Evolutionary conservation across 371 early-diverging fungal species (phyloP), one percentile per base, ranked within the genome.

Genomic region (Dinochytrium kinnereticum): DNA sequence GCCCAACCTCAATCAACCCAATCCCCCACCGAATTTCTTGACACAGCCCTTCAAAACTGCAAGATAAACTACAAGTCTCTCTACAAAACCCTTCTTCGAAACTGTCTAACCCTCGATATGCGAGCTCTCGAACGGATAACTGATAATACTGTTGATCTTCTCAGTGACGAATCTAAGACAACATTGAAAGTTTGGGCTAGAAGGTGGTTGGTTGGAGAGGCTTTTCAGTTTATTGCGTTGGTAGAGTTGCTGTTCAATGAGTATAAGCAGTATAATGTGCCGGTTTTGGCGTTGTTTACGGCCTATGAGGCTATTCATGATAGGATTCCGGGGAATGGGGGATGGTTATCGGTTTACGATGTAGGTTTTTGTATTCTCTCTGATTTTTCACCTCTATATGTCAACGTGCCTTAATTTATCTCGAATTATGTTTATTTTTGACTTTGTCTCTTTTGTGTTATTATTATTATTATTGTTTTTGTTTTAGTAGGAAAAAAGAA

Each of bases 201-300:
- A 1, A 65, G 49, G 57, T 86, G 86, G 86, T 66, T 49, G n/a
- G 51, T 86, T 33, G 77, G 79, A 24, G 86, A 86, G 66, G 76
- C 82, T 0, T 76, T 71, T 57, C 80, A 80, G 70, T 79, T 83
- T 15, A 83, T 84, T 39, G 61, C 70, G 5, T 75, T 68, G 49
- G 74, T 84, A 53, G 76, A 81, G 36, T 67, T 83, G 59, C 71
- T 86, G 39, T 84, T 86, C 69, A 39, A 76, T 31, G 78, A 76
- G 76, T 85, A 84, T 72, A 79, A 82, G 65, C 67, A 39, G 36
- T 73, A 83, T 53, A 70, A 79, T 39, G 67, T 86, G 10, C 84
- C 86, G 15, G 76, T 78, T 44, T 66, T 67, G 30, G 80, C 78
- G 19, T 74, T 86, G 1, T 68, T 83, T 57, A 57, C 59, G 1